Evolutionary conservation across 2,329 filamentous ascomycete genomes (phyloP).

Genomic region (Teratosphaeria gauchensis): DNA sequence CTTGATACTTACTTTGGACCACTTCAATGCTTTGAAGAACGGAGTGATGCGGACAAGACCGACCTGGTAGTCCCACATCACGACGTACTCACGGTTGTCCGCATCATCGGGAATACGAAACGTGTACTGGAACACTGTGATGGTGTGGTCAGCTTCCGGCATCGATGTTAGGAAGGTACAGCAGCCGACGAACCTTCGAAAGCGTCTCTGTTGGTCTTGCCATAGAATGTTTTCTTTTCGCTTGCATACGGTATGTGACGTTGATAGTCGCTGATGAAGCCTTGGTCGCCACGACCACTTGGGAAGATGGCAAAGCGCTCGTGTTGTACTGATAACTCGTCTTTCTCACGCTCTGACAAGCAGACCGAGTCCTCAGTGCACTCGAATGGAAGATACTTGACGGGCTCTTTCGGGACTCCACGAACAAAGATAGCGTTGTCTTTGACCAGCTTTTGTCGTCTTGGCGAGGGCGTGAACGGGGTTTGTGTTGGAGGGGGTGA

Average conservation of each 20-base stretch:
- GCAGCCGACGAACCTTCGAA: constrained; percentile 62
- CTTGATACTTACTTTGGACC: constrained; percentile 60
- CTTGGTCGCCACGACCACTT: constrained; percentile 37
- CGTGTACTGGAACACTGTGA: constrained; percentile 69
- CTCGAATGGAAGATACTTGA: constrained; percentile 70
- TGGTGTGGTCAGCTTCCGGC: constrained; percentile 4
- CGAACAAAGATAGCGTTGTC: constrained; percentile 54
- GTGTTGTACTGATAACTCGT: constrained; percentile 48
- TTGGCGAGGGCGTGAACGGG: constrained; percentile 14
- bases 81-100: constrained; percentile 48
- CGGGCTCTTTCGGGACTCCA: constrained; percentile 52
- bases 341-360: constrained; percentile 19
- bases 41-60: constrained; percentile 89
- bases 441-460: constrained; percentile 52
- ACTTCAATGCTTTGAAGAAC: constrained; percentile 84
- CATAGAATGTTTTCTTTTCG: constrained; percentile 79
- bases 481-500: constrained; percentile 16
- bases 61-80: constrained; percentile 97
- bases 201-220: constrained; percentile 76
- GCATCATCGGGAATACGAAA: constrained; percentile 61
- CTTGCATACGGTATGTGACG: constrained; percentile 86
- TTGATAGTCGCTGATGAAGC: constrained; percentile 37
- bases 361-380: constrained; percentile 34
- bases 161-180: not conserved
- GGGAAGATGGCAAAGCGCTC: constrained; percentile 57